Evolutionary conservation across 2,329 filamentous ascomycete species (phyloP), one percentile per base, ranked within the genome.

Genomic region (Exophiala bonariae): DNA sequence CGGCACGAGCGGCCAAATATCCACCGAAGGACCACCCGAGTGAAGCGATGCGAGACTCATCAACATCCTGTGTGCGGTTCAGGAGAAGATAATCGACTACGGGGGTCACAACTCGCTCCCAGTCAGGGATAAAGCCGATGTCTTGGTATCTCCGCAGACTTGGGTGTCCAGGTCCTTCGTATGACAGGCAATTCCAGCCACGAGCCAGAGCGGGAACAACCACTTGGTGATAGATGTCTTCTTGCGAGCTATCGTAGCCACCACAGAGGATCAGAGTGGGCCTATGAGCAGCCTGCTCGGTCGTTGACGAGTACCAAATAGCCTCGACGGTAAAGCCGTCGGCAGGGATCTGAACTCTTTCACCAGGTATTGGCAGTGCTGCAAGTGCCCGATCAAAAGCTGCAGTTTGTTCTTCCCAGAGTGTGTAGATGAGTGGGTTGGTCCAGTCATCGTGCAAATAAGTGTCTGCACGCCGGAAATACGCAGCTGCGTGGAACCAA

Each of bases 141-240:
- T 62, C 55, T 26, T 75, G 67, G 1, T 66, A 45, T 2, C 72
- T 63, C 9, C 69, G 65, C 3, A 71, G 65, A 0, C 59, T 66
- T 3, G 66, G 64, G 47, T 75, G 71, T 0, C 71, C 71, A 0
- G 71, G 72, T 0, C 72, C 73, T 20, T 75, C 71, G 48, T 72
- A 76, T 0, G 67, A 67, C 3, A 73, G 60, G 23, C 63, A 60
- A 41, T 75, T 73, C 50, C 59, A 70, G 2, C 71, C 72, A 2
- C 71, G 64, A 14, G 63, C 61, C 3, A 72, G 44, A 1, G 63
- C 65, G 0, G 67, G 52, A 8, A 58, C 54, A 4, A 62, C 69
- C 14, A 64, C 49, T 0, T 54, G 34, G 44, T 74, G 71, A 40
- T 68, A 67, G 30, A 66, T 56, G 5, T 74, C 72, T 42, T 74